Percentiles rank a stretch among this genome's conserved stretches.
phyloP scores from a whole-genome alignment of 202 grass and related monocot species.

The Schoenoplectus tabernaemontani region DNA sequence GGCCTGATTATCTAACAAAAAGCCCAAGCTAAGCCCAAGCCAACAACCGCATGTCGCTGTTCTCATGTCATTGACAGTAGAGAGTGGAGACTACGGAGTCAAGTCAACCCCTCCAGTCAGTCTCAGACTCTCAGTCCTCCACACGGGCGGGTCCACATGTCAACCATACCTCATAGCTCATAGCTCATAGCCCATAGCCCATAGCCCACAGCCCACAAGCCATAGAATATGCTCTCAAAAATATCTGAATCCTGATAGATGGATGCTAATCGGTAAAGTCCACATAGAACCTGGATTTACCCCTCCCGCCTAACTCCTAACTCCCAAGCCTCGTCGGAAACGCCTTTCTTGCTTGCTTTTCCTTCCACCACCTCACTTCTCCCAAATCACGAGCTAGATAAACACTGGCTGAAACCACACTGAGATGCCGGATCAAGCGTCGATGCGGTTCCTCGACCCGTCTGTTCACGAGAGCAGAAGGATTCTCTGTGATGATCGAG shows the following conservation, averaged over 20 bases:
- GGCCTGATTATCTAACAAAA: background rate
- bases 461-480: constrained; percentile 6
- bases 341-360: background rate
- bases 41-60: too few species aligned
- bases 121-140: background rate
- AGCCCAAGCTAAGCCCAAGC: background rate
- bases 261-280: too few species aligned
- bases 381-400: background rate
- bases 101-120: too few species aligned
- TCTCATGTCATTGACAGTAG: background rate
- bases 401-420: background rate
- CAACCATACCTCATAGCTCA: too few species aligned
- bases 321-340: too few species aligned
- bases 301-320: background rate
- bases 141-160: too few species aligned
- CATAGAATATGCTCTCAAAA: background rate
- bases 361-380: background rate
- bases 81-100: too few species aligned
- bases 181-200: too few species aligned
- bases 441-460: background rate
- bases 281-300: background rate
- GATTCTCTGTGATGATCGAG: constrained; percentile 12
- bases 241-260: background rate
- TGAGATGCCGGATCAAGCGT: background rate
- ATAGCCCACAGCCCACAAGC: too few species aligned